phyloP scores from a whole-genome alignment of 768 basidiomycete genomes.

The Russula ochroleuca region DNA sequence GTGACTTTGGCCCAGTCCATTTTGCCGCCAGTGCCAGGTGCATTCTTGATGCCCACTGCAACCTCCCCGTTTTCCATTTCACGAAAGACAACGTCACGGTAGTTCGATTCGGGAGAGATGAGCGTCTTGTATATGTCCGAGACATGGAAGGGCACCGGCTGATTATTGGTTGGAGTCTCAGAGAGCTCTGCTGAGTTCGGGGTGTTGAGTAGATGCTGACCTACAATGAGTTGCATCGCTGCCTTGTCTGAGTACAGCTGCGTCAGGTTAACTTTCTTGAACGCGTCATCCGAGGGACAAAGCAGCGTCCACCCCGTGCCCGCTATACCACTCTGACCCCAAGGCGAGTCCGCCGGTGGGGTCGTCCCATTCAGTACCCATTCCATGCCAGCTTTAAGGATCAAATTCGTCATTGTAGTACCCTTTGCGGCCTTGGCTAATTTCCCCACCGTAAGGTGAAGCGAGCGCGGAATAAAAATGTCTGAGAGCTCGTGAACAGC shows the following conservation, averaged over 20 bases:
- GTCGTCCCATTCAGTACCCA: slow-evolving; percentile 87
- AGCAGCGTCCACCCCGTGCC: slow-evolving; percentile 79
- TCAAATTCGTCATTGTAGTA: slow-evolving; percentile 80
- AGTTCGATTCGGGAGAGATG: slow-evolving; percentile 57
- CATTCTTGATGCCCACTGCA: slow-evolving; percentile 70
- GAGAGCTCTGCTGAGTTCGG: slow-evolving; percentile 31
- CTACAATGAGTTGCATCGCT: slow-evolving; percentile 54
- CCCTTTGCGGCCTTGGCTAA: slow-evolving; percentile 85
- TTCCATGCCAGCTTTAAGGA: slow-evolving; percentile 79
- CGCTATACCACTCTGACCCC: slow-evolving; percentile 49
- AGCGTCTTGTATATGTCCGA: slow-evolving; percentile 73
- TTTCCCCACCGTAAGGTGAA: slow-evolving; percentile 85
- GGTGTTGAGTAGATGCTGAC: slow-evolving; percentile 62
- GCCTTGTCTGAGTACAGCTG: slow-evolving; percentile 55
- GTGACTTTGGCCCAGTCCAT: slow-evolving; percentile 62
- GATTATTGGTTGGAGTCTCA: slow-evolving; percentile 54
- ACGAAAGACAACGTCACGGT: slow-evolving; percentile 83
- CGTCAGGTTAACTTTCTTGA: slow-evolving; percentile 82
- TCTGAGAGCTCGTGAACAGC: slow-evolving; percentile 87
- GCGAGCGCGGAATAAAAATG: slow-evolving; percentile 79
- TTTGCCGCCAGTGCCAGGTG: slow-evolving; percentile 58
- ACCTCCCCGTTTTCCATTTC: slow-evolving; percentile 44
- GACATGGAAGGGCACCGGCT: slow-evolving; percentile 68
- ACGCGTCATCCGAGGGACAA: slow-evolving; percentile 89
- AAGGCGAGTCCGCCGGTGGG: slow-evolving; percentile 66